These are phyloP conservation scores for Calonectria honghensis DNA, from an alignment of 2,329 filamentous ascomycete species.

Conservation along the genomic window DNA sequence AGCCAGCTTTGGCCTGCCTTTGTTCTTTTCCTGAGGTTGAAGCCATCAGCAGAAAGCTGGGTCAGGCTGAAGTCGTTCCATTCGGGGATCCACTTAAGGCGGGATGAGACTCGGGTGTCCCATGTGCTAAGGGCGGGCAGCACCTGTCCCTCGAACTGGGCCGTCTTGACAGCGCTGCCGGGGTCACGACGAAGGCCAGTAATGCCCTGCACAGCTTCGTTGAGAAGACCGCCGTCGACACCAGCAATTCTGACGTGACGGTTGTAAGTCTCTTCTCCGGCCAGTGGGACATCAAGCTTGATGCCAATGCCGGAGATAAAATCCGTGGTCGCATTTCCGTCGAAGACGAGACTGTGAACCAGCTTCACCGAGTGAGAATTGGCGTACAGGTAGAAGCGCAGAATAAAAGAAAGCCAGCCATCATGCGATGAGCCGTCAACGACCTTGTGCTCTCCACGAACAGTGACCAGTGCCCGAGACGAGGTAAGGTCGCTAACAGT, in stretches of 20 bases:
- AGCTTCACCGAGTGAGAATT: conserved; percentile 73
- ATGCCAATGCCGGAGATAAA: conserved; percentile 74
- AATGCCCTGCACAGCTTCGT: conserved; percentile 76
- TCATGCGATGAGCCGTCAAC: conserved; percentile 56
- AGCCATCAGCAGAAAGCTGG: conserved; percentile 77
- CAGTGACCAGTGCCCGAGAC: conserved; percentile 66
- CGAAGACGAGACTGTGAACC: conserved; percentile 74
- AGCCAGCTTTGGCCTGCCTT: conserved; percentile 75
- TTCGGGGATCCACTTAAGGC: conserved; percentile 73
- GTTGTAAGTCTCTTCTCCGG: conserved; percentile 72
- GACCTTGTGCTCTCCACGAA: conserved; percentile 62
- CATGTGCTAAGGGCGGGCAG: conserved; percentile 67
- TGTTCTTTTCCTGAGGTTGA: conserved; percentile 76
- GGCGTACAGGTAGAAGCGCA: conserved; percentile 75
- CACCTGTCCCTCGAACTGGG: conserved; percentile 69
- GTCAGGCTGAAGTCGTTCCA: conserved; percentile 76
- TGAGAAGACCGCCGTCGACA: conserved; percentile 72
- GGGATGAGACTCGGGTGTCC: conserved; percentile 66
- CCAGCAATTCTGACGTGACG: conserved; percentile 76
- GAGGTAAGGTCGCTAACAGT: conserved; percentile 65
- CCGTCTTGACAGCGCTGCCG: conserved; percentile 66
- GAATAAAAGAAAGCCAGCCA: conserved; percentile 71
- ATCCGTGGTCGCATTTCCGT: conserved; percentile 68
- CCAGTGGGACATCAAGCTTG: conserved; percentile 73
- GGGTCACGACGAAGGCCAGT: conserved; percentile 76